These are phyloP conservation scores for Rhizomucor pusillus DNA, from an alignment of 371 early-diverging fungal species.

Conservation along the genomic window DNA sequence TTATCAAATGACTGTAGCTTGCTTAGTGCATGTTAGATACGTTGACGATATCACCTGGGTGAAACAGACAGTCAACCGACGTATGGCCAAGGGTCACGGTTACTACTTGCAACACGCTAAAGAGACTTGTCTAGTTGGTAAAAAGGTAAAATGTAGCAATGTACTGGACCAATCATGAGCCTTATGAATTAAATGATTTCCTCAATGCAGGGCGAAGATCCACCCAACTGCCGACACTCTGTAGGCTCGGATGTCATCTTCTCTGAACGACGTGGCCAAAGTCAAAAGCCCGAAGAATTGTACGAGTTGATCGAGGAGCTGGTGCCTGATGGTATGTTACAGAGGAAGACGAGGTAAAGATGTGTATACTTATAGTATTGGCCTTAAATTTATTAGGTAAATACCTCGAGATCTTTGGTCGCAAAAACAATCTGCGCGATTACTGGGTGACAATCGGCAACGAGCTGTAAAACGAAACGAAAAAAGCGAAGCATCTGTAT, in stretches of 20 bases:
- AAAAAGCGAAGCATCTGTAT: neutral
- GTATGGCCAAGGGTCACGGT: constrained; percentile 96
- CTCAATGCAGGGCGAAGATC: constrained; percentile 61
- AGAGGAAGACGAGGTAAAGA: neutral
- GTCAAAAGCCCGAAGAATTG: constrained; percentile 92
- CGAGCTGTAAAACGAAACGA: constrained; percentile 60
- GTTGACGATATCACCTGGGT: constrained; percentile 97
- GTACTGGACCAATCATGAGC: neutral
- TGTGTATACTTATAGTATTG: neutral
- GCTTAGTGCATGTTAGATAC: constrained; percentile 42
- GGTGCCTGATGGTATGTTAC: constrained; percentile 74
- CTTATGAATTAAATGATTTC: neutral
- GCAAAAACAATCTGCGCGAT: constrained; percentile 91
- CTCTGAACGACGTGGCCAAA: constrained; percentile 89
- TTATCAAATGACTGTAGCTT: neutral
- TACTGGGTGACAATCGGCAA: constrained; percentile 96
- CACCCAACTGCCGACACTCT: constrained; percentile 70
- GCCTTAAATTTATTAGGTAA: constrained; percentile 38
- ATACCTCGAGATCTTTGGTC: constrained; percentile 92
- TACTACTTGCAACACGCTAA: constrained; percentile 96
- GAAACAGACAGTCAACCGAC: constrained; percentile 91
- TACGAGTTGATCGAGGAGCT: constrained; percentile 91
- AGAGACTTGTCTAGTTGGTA: constrained; percentile 92
- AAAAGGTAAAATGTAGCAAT: constrained; percentile 64
- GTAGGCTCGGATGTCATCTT: constrained; percentile 90